A percentile compares a stretch with the other conserved stretches of the same genome.
These are phyloP conservation scores for Backusella westeae DNA, from an alignment of 192 early-diverging fungal genomes.

Conservation along the genomic window DNA sequence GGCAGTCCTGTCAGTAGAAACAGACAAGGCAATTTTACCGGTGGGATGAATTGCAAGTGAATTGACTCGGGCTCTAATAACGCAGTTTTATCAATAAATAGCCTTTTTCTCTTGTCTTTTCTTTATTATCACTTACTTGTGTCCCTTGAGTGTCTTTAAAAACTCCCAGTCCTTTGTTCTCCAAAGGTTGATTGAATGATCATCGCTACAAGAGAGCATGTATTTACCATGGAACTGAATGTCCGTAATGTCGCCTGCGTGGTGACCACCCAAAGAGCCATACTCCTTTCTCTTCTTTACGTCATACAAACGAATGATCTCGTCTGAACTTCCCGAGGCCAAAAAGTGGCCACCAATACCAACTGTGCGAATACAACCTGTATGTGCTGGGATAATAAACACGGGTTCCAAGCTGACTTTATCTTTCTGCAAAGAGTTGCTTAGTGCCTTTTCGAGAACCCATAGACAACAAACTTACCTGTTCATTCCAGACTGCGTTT, in stretches of 20 bases:
- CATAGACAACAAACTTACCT: neutral
- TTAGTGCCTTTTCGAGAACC: neutral
- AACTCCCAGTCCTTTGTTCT: slow-evolving; percentile 97
- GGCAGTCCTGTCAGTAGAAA: slow-evolving; percentile 67
- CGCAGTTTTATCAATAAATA: neutral
- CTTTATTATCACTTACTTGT: slow-evolving; percentile 47
- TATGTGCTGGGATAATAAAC: slow-evolving; percentile 97
- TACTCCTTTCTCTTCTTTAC: slow-evolving; percentile 84
- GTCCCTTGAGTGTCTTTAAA: slow-evolving; percentile 83
- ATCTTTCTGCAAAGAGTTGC: neutral
- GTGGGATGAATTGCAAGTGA: slow-evolving; percentile 91
- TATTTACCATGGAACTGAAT: slow-evolving; percentile 84
- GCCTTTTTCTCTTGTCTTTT: neutral
- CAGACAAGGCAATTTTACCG: slow-evolving; percentile 90
- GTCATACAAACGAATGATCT: slow-evolving; percentile 88
- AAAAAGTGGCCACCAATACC: slow-evolving; percentile 74
- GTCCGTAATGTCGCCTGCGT: slow-evolving; percentile 87
- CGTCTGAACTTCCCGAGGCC: slow-evolving; percentile 95
- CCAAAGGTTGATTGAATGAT: slow-evolving; percentile 86
- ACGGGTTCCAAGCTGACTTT: slow-evolving; percentile 61
- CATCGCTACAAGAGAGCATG: slow-evolving; percentile 87
- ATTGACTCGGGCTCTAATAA: slow-evolving; percentile 63
- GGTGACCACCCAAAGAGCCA: slow-evolving; percentile 84
- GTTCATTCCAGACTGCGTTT: slow-evolving; percentile 57
- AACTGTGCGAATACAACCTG: slow-evolving; percentile 88